A percentile compares a stretch with the other conserved stretches of the same genome.
Evolutionary conservation across 768 basidiomycete species (phyloP).

Genomic region (Rhizopogon sp.): DNA sequence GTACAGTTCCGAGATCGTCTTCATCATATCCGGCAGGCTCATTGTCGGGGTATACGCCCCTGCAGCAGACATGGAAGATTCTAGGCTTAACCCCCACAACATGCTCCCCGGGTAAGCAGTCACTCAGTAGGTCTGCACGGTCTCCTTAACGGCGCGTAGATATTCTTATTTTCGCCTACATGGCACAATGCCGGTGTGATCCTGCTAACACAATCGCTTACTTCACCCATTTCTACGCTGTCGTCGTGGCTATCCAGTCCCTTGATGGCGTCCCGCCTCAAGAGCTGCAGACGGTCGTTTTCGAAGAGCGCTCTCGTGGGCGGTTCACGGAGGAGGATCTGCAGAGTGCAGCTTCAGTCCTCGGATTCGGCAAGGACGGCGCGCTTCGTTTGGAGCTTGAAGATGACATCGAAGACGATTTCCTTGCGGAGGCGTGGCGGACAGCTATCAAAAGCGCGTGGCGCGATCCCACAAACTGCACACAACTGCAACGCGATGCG

Average conservation of each 20-base stretch:
- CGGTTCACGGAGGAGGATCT: slow-evolving; percentile 61
- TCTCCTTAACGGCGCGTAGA: slow-evolving; percentile 35
- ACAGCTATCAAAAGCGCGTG: slow-evolving; percentile 52
- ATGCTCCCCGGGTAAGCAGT: slow-evolving; percentile 54
- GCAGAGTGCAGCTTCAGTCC: slow-evolving; percentile 36
- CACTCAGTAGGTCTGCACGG: background rate
- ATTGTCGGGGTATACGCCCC: slow-evolving; percentile 35
- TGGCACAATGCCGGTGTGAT: slow-evolving; percentile 79
- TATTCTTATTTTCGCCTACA: slow-evolving; percentile 71
- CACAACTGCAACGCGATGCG: slow-evolving; percentile 44
- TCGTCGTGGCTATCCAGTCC: slow-evolving; percentile 47
- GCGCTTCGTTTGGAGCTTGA: slow-evolving; percentile 65
- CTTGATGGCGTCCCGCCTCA: slow-evolving; percentile 41
- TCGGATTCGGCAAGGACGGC: slow-evolving; percentile 66
- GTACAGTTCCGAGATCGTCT: slow-evolving; percentile 50
- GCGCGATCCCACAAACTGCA: slow-evolving; percentile 39
- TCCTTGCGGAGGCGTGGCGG: slow-evolving; percentile 68
- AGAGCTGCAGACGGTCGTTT: slow-evolving; percentile 52
- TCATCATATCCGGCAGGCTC: slow-evolving; percentile 28
- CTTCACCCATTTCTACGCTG: slow-evolving; percentile 52
- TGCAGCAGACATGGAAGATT: slow-evolving; percentile 35
- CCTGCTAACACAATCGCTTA: slow-evolving; percentile 58
- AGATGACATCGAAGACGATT: slow-evolving; percentile 61
- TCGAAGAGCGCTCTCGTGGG: slow-evolving; percentile 56
- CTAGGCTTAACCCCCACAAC: slow-evolving; percentile 67